Percentiles rank a stretch among this genome's conserved stretches.
phyloP scores from a whole-genome alignment of 768 basidiomycete genomes.

The Naganishia onofrii region DNA sequence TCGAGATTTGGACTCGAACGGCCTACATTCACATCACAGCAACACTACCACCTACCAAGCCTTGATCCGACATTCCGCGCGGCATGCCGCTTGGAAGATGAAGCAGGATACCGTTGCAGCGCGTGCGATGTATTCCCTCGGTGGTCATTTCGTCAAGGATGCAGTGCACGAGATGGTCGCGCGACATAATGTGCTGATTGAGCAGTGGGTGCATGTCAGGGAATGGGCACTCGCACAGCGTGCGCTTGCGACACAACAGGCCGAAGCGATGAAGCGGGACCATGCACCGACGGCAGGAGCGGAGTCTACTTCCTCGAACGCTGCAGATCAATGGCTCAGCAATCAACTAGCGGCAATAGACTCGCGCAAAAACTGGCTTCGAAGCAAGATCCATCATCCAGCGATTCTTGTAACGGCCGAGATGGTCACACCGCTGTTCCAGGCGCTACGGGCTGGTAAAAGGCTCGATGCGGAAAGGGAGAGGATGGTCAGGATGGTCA shows the following conservation, averaged over 20 bases:
- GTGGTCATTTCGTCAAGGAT: slow-evolving; percentile 17
- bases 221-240: slow-evolving; percentile 11
- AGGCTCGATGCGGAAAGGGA: not conserved
- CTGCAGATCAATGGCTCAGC: not conserved
- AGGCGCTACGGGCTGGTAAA: slow-evolving; percentile 9
- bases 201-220: slow-evolving; percentile 15
- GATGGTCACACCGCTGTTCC: slow-evolving; percentile 8
- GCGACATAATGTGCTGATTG: slow-evolving; percentile 15
- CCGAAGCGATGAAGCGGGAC: not conserved
- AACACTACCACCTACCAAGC: slow-evolving; percentile 20
- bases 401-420: slow-evolving; percentile 3
- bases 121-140: not conserved
- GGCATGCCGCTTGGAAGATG: slow-evolving; percentile 24
- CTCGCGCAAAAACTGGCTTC: slow-evolving; percentile 11
- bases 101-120: slow-evolving; percentile 6
- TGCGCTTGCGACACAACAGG: not conserved
- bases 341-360: slow-evolving; percentile 3
- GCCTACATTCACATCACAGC: slow-evolving; percentile 6
- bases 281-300: not conserved
- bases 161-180: slow-evolving; percentile 23
- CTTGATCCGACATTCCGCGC: slow-evolving; percentile 4
- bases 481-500: not conserved
- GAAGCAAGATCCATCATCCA: slow-evolving; percentile 18
- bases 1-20: not conserved
- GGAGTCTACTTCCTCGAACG: not conserved